phyloP scores from a whole-genome alignment of 2,329 filamentous ascomycete genomes.

The Xylariomycetidae sp. region DNA sequence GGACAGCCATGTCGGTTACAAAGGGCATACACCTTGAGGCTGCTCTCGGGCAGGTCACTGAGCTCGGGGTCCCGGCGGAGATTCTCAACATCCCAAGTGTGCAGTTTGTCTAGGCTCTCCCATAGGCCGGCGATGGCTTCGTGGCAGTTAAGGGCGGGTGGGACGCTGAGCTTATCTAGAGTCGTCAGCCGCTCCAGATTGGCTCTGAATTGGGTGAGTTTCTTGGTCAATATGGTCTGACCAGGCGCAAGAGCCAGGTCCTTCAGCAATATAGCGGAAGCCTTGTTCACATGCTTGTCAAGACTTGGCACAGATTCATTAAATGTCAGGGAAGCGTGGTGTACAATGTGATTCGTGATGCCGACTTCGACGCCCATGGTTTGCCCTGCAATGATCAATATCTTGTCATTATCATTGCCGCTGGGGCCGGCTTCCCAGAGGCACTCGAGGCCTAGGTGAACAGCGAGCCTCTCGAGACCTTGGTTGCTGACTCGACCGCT shows the following conservation, averaged over 20 bases:
- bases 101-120: conserved; percentile 63
- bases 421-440: conserved; percentile 52
- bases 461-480: conserved; percentile 67
- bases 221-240: conserved; percentile 65
- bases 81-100: conserved; percentile 63
- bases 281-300: conserved; percentile 55
- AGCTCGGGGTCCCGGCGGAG: conserved; percentile 45
- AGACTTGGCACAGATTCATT: conserved; percentile 55
- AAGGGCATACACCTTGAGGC: conserved; percentile 53
- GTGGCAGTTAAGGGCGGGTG: conserved; percentile 67
- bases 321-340: conserved; percentile 59
- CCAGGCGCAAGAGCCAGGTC: conserved; percentile 58
- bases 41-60: conserved; percentile 41
- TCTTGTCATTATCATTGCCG: conserved; percentile 45
- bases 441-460: conserved; percentile 61
- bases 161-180: conserved; percentile 67
- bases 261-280: conserved; percentile 59
- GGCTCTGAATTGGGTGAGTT: conserved; percentile 62
- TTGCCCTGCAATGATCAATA: conserved; percentile 58
- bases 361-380: conserved; percentile 58
- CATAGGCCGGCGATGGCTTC: conserved; percentile 73
- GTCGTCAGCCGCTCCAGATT: conserved; percentile 67
- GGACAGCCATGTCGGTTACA: conserved; percentile 68
- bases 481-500: conserved; percentile 69
- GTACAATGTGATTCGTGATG: conserved; percentile 57